Conservation (phyloP, 1,284 basidiomycete genomes). For the Boletus smithii region DNA sequence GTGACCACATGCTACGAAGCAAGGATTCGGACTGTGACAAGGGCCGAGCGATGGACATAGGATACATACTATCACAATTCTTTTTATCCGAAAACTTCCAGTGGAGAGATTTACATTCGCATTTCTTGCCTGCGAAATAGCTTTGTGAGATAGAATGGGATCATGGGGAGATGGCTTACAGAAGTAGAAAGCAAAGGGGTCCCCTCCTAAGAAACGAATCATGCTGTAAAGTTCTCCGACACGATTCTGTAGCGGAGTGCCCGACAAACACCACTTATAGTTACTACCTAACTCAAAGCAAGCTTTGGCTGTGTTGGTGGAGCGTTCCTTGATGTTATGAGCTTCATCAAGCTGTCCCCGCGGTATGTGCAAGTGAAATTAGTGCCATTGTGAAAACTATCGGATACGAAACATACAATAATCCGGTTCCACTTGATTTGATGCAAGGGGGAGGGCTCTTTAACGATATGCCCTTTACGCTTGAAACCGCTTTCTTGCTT, state of each 20-base stretch:
- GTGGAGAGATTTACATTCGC: conserved; percentile 85
- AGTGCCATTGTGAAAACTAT: not conserved
- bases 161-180: conserved; percentile 51
- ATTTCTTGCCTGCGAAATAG: conserved; percentile 61
- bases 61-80: conserved; percentile 71
- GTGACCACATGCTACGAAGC: conserved; percentile 74
- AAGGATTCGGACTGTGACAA: not conserved
- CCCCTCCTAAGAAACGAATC: conserved; percentile 87
- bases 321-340: conserved; percentile 96
- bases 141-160: conserved; percentile 3
- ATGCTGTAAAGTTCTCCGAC: conserved; percentile 98
- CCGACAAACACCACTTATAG: conserved; percentile 94
- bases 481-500: conserved; percentile 93
- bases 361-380: conserved; percentile 3
- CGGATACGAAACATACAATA: conserved; percentile 43
- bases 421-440: conserved; percentile 84
- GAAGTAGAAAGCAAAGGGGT: conserved; percentile 90
- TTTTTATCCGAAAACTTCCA: conserved; percentile 87
- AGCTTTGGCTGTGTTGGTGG: conserved; percentile 95
- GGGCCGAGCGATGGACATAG: not conserved
- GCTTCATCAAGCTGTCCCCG: conserved; percentile 84
- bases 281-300: conserved; percentile 84
- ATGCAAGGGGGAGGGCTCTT: conserved; percentile 87
- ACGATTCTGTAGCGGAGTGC: conserved; percentile 95
- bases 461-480: conserved; percentile 80